Evolutionary conservation across 331 rosid genomes (phyloP).

Genomic region (Telfairia occidentalis): DNA sequence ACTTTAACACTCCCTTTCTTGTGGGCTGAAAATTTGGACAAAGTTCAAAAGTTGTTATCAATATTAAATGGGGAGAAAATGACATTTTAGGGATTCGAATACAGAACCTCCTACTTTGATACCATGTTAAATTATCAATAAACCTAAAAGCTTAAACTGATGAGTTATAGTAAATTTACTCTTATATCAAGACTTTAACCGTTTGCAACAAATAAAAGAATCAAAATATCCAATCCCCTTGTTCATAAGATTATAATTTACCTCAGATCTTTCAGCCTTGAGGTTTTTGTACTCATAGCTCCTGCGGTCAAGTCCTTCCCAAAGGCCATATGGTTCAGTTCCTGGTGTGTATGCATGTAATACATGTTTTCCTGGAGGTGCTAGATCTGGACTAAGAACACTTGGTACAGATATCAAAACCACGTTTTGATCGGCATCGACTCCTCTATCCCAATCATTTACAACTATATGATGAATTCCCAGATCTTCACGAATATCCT

Average conservation of each 20-base stretch:
- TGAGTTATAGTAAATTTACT: no score
- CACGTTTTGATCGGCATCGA: constrained; percentile 89
- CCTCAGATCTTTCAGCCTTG: constrained; percentile 84
- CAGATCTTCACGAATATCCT: constrained; percentile 52
- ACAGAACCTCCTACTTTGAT: no score
- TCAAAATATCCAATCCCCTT: neutral
- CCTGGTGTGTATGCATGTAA: constrained; percentile 88
- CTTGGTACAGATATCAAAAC: constrained; percentile 88
- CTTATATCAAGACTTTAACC: no score
- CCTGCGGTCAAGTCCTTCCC: constrained; percentile 78
- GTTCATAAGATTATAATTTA: constrained; percentile 7
- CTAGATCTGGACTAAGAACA: constrained; percentile 68
- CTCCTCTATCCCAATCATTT: constrained; percentile 88
- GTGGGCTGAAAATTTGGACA: no score
- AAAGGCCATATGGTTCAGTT: constrained; percentile 76
- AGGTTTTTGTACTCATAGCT: constrained; percentile 75
- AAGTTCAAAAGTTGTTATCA: no score
- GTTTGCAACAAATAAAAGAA: neutral
- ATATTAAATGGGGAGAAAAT: no score
- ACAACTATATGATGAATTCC: constrained; percentile 94
- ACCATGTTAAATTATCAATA: no score
- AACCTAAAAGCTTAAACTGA: no score
- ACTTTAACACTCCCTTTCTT: no score
- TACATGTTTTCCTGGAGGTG: constrained; percentile 78
- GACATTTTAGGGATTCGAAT: no score